These are phyloP conservation scores for Ramularia endophylla DNA, from an alignment of 2,329 filamentous ascomycete species.

Conservation along the genomic window DNA sequence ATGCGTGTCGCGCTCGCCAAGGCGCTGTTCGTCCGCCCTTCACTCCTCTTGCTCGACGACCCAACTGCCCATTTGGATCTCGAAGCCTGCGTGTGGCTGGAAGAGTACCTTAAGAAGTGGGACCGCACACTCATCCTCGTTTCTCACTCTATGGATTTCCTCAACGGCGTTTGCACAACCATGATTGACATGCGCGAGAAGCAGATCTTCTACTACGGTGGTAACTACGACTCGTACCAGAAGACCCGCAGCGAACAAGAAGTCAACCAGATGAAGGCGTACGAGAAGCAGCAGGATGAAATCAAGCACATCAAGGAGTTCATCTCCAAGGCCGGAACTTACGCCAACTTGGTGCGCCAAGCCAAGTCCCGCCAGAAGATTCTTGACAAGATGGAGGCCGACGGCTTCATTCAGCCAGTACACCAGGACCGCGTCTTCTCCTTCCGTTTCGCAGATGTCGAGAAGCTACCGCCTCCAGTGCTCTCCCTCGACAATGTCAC, in stretches of 20 bases:
- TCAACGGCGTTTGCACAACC: conserved; percentile 96
- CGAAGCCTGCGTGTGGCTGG: conserved; percentile 98
- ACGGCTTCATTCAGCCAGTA: conserved; percentile 95
- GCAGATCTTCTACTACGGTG: conserved; percentile 93
- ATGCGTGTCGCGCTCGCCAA: conserved; percentile 98
- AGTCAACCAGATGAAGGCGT: conserved; percentile 98
- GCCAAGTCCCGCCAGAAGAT: conserved; percentile 99
- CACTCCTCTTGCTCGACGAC: conserved; percentile 91
- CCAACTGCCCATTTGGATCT: conserved; percentile 98
- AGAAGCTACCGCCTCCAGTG: conserved; percentile 97
- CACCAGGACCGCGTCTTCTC: conserved; percentile 81
- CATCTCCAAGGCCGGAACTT: conserved; percentile 98
- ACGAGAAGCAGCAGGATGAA: conserved; percentile 98
- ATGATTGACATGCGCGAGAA: conserved; percentile 98
- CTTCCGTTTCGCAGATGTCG: conserved; percentile 97
- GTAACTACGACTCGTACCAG: conserved; percentile 96
- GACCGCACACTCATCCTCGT: conserved; percentile 93
- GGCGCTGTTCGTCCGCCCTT: conserved; percentile 97
- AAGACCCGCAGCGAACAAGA: conserved; percentile 95
- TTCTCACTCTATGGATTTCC: conserved; percentile 97
- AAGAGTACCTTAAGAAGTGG: conserved; percentile 99
- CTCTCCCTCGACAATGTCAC: conserved; percentile 95
- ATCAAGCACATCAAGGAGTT: conserved; percentile 99
- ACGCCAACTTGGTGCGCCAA: conserved; percentile 97
- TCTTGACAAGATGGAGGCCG: conserved; percentile 99